Conservation (phyloP, 2,329 filamentous ascomycete genomes). For the Epichloe coenophiala region DNA sequence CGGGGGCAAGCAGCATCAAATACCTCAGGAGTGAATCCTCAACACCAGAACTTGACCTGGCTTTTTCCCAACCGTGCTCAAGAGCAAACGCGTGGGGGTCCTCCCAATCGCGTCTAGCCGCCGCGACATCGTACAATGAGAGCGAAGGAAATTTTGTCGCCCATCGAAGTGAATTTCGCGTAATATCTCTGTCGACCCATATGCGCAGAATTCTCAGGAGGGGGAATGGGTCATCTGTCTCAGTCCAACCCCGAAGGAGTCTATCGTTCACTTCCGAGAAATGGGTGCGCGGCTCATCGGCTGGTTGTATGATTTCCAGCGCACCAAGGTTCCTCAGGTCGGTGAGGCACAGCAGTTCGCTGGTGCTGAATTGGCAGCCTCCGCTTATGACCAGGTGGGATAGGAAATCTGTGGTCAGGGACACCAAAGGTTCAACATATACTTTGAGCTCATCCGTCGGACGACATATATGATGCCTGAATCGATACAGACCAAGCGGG, state of each 20-base stretch:
- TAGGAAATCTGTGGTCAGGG: slow-evolving; percentile 24
- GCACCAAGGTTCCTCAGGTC: slow-evolving; percentile 32
- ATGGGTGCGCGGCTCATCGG: slow-evolving; percentile 12
- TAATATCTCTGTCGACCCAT: slow-evolving; percentile 27
- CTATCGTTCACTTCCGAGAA: slow-evolving; percentile 30
- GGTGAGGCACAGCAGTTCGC: slow-evolving; percentile 27
- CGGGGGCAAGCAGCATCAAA: slow-evolving; percentile 21
- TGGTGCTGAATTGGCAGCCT: slow-evolving; percentile 19
- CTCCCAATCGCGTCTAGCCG: slow-evolving; percentile 23
- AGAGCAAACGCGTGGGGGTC: slow-evolving; percentile 11
- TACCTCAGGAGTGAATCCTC: slow-evolving; percentile 22
- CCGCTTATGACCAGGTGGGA: slow-evolving; percentile 27
- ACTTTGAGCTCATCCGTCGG: slow-evolving; percentile 19
- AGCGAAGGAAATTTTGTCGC: slow-evolving; percentile 30
- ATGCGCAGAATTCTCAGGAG: slow-evolving; percentile 32
- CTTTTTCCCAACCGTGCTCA: slow-evolving; percentile 22
- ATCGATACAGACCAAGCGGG: slow-evolving; percentile 24
- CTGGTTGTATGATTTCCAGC: slow-evolving; percentile 31
- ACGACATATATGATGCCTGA: slow-evolving; percentile 25
- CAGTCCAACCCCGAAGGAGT: slow-evolving; percentile 32
- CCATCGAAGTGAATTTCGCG: slow-evolving; percentile 26
- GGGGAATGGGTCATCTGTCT: slow-evolving; percentile 28
- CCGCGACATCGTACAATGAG: slow-evolving; percentile 29
- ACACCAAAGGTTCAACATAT: slow-evolving; percentile 26
- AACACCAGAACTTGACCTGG: slow-evolving; percentile 10